A percentile compares a stretch with the other conserved stretches of the same genome.
Evolutionary conservation across 441 rosid species (phyloP).

Genomic region (Euphorbia celastroides): DNA sequence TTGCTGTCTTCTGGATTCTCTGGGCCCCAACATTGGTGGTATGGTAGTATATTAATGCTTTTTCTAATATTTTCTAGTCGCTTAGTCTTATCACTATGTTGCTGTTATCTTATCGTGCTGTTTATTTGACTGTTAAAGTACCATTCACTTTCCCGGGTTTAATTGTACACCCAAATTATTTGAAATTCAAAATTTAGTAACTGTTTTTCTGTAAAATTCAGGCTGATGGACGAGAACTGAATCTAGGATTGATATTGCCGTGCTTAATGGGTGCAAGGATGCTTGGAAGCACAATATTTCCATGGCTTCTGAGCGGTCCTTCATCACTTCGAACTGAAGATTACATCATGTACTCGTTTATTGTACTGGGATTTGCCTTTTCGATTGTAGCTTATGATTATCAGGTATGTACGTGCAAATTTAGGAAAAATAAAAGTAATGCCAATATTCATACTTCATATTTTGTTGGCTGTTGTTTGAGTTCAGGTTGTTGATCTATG

Average conservation of each 20-base stretch:
- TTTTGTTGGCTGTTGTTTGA: conserved; percentile 6
- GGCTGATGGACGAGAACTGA: conserved; percentile 96
- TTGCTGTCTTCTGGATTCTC: conserved; percentile 78
- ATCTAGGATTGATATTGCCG: conserved; percentile 76
- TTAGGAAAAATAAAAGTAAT: conserved; percentile 4
- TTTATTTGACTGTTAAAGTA: conserved; percentile 15
- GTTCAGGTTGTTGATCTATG: conserved; percentile 14
- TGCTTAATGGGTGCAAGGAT: conserved; percentile 87
- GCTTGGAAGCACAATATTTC: conserved; percentile 85
- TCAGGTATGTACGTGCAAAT: conserved; percentile 47
- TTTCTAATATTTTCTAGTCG: conserved; percentile 10
- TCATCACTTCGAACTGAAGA: conserved; percentile 73
- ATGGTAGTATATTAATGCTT: conserved; percentile 25
- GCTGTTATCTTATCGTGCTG: conserved; percentile 8
- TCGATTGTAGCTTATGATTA: conserved; percentile 88
- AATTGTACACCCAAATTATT: not conserved
- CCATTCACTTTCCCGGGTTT: not conserved
- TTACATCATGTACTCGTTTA: conserved; percentile 58
- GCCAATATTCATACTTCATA: not conserved
- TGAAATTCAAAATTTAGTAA: not conserved
- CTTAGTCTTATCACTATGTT: conserved; percentile 8
- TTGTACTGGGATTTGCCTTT: conserved; percentile 51
- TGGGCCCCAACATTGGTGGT: conserved; percentile 97
- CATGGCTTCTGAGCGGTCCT: conserved; percentile 69
- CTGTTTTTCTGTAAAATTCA: conserved; percentile 24